Evolutionary conservation across 306 rosid genomes (phyloP), one percentile per base, ranked within the genome.

Genomic region (Quercus parvula): DNA sequence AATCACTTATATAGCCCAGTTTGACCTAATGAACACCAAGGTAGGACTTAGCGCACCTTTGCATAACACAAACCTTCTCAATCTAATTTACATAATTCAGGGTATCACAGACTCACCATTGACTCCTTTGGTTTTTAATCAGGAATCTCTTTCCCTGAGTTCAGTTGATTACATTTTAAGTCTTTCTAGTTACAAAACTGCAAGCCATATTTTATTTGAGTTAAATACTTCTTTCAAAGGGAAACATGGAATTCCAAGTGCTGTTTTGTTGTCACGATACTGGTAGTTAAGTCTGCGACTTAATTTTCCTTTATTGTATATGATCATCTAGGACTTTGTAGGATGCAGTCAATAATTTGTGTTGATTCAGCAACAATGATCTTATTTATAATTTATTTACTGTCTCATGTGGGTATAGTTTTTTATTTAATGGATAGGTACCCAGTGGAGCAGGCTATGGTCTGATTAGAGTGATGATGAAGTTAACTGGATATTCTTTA

Each of bases 401-500:
- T 19, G 13, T 6, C 61, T 79, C 76, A 17, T 51, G 30, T 68
- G 77, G 25, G 35, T 52, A 46, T 77, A 33, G 63, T 77, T 85
- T 80, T 58, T 80, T 58, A 66, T 78, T 82, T 77, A 38, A 84
- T 86, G 78, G 76, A 71, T 77, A 67, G 81, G 85, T 81, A 82
- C 84, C 74, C 56, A 73, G 72, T 56, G 84, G 88, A 76, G 82
- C 82, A 75, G 63, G 66, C 64, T 77, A 83, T 73, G 82, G 80
- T 82, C 78, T 87, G 85, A 79, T 77, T 61, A 83, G 84, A 78
- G 88, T 69, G 84, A 88, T 82, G 85, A 83, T 85, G 97, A 92
- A 85, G 90, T 83, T 92, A 77, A 75, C 92, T 69, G 89, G 93
- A 70, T 83, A 83, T 83, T 90, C 90, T 56, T 78, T 85, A 62